A percentile compares a stretch with the other conserved stretches of the same genome.
phyloP scores from a whole-genome alignment of 208 protist species.

The Entamoeba invadens region DNA sequence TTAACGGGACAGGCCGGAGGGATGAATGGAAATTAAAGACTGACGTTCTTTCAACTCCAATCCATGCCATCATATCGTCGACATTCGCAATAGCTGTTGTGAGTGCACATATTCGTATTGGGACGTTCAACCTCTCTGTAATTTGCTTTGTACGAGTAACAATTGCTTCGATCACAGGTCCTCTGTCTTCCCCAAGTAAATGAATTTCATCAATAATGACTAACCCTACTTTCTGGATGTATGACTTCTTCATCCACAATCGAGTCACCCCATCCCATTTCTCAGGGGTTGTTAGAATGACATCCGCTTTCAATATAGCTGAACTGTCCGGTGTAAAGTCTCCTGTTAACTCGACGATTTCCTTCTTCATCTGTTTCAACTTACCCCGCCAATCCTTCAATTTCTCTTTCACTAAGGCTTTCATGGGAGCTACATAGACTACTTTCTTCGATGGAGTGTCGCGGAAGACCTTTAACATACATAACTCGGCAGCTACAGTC shows the following conservation, averaged over 20 bases:
- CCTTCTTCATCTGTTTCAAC: constrained; percentile 67
- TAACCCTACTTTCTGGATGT: constrained; percentile 71
- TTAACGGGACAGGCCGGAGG: constrained; percentile 87
- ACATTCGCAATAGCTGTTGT: constrained; percentile 96
- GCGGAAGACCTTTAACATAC: constrained; percentile 75
- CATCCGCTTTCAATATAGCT: constrained; percentile 52
- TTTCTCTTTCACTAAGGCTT: constrained; percentile 93
- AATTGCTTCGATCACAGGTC: constrained; percentile 80
- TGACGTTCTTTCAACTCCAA: constrained; percentile 66
- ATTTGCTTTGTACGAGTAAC: constrained; percentile 59
- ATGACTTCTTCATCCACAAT: constrained; percentile 82
- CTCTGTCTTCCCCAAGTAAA: constrained; percentile 89
- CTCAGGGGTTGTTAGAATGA: constrained; percentile 94
- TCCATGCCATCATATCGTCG: constrained; percentile 83
- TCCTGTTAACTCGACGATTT: constrained; percentile 88
- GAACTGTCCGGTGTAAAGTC: constrained; percentile 68
- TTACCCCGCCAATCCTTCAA: constrained; percentile 79
- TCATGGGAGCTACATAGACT: constrained; percentile 97
- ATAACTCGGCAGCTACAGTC: constrained; percentile 90
- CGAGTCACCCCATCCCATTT: constrained; percentile 98
- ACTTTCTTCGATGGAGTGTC: constrained; percentile 50
- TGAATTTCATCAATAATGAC: constrained; percentile 96
- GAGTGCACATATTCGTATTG: constrained; percentile 85
- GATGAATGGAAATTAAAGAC: constrained; percentile 93
- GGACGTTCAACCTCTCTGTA: constrained; percentile 60